Base-by-base conservation (phyloP, 345 rosid species). In the Arabis alpina region DNA sequence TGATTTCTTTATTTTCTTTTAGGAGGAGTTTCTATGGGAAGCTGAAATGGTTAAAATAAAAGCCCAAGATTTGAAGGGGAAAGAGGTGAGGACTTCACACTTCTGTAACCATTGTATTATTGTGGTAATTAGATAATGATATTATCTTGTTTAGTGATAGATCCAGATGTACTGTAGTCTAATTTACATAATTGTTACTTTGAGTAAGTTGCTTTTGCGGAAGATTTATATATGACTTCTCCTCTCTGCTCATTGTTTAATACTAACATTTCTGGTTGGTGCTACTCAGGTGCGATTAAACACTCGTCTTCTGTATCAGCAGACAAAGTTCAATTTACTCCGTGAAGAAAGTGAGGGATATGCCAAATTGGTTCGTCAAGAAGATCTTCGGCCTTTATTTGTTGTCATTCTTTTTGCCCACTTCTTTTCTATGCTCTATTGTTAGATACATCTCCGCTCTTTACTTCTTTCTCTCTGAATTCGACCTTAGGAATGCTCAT, bases 261-360 rank as follows among this genome's bases (percentile, higher is more conserved):
- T 49, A 45, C 36, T 66, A 44, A 71, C 73, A 71, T 10, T 79
- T 10, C 53, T 75, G 68, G 55, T 64, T 62, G 55, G 61, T 70
- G 67, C 50, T 52, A 77, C 80, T 67, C 86, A 94, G 99, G 99
- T 94, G 75, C 88, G 99, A 74, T 87, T 94, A 63, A 94, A 94
- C 78, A 94, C 99, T 49, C 99, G 98, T 43, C 90, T 94, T 75
- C 93, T 92, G 61, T 94, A 94, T 81, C 99, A 94, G 78, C 99
- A 95, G 81, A 90, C 99, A 45, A 95, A 95, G 76, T 95, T 95
- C 80, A 95, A 95, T 77, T 88, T 95, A 79, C 89, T 91, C 68
- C 89, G 99, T 13, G 99, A 95, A 81, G 99, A 95, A 81, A 95
- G 97, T 30, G 99, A 95, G 80, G 99, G 99, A 79, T 95, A 95